phyloP scores from a whole-genome alignment of 768 basidiomycete genomes.

The Auriculariales sp. region DNA sequence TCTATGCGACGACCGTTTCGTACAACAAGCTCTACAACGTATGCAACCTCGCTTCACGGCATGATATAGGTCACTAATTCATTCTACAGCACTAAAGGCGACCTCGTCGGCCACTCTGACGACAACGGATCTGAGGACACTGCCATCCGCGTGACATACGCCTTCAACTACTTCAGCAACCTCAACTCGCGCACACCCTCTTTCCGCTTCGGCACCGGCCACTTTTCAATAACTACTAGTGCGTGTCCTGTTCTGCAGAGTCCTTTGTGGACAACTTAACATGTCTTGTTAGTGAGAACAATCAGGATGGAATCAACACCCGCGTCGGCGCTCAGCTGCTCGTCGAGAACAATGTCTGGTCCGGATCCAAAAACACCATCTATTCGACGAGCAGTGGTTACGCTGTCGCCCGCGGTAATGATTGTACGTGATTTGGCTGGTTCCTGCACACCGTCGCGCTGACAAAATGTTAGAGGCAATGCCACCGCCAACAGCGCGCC shows the following conservation, averaged over 20 bases:
- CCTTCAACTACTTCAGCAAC: constrained; percentile 22
- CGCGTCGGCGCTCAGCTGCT: constrained; percentile 14
- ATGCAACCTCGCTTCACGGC: neutral
- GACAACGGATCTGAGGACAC: constrained; percentile 25
- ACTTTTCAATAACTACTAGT: constrained; percentile 7
- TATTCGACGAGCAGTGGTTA: constrained; percentile 7
- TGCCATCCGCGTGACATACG: constrained; percentile 28
- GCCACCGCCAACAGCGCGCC: constrained; percentile 17
- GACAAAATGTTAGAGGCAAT: constrained; percentile 4
- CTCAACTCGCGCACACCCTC: constrained; percentile 9
- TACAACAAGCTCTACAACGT: constrained; percentile 23
- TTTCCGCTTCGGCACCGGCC: constrained; percentile 7
- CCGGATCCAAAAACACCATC: constrained; percentile 1
- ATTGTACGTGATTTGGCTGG: constrained; percentile 1
- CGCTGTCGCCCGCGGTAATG: constrained; percentile 7
- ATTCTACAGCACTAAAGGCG: constrained; percentile 25
- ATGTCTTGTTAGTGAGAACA: neutral
- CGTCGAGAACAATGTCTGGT: constrained; percentile 11
- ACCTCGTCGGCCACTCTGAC: constrained; percentile 30
- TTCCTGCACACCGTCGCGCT: neutral
- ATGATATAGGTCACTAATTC: neutral
- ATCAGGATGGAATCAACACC: constrained; percentile 9
- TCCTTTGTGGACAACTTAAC: too few relatives aligned
- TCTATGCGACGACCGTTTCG: constrained; percentile 26
- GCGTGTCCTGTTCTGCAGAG: neutral